Percentiles rank a stretch among this genome's conserved stretches.
phyloP scores from a whole-genome alignment of 2,329 filamentous ascomycete genomes.

The Claviceps quebecensis region DNA sequence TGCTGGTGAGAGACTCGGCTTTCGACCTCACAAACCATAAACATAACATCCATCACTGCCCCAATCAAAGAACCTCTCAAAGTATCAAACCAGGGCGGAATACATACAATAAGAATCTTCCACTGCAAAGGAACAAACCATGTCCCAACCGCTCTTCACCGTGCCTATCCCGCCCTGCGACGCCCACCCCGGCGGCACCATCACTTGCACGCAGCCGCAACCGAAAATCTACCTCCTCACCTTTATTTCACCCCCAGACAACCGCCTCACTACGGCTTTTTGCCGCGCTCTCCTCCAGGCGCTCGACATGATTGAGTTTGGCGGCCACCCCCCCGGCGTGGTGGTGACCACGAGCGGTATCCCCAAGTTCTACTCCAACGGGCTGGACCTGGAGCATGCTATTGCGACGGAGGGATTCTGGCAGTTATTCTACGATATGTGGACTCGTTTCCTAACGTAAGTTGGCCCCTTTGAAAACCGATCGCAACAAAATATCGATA shows the following conservation, averaged over 20 bases:
- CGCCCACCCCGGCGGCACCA: conserved; percentile 37
- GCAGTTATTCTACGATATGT: conserved; percentile 49
- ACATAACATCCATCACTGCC: background rate
- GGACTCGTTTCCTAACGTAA: conserved; percentile 38
- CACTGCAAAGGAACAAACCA: background rate
- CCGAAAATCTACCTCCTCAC: conserved; percentile 57
- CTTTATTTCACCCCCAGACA: conserved; percentile 59
- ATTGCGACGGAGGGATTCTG: conserved; percentile 46
- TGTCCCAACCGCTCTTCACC: conserved; percentile 14
- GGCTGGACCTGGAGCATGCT: conserved; percentile 63
- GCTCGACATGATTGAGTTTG: conserved; percentile 61
- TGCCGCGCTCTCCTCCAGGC: conserved; percentile 53
- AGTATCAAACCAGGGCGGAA: background rate
- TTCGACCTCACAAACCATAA: background rate
- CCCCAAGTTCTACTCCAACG: conserved; percentile 70
- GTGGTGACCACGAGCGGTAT: conserved; percentile 65
- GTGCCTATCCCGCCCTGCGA: conserved; percentile 40
- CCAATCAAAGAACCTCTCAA: too few species aligned
- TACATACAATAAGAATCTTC: background rate
- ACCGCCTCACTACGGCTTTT: conserved; percentile 57
- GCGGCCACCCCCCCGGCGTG: conserved; percentile 50
- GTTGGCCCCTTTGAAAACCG: background rate
- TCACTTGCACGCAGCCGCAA: conserved; percentile 48
- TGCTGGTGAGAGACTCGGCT: background rate
- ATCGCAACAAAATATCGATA: background rate